phyloP scores from a whole-genome alignment of 441 rosid genomes.

The Rhodomyrtus psidioides region DNA sequence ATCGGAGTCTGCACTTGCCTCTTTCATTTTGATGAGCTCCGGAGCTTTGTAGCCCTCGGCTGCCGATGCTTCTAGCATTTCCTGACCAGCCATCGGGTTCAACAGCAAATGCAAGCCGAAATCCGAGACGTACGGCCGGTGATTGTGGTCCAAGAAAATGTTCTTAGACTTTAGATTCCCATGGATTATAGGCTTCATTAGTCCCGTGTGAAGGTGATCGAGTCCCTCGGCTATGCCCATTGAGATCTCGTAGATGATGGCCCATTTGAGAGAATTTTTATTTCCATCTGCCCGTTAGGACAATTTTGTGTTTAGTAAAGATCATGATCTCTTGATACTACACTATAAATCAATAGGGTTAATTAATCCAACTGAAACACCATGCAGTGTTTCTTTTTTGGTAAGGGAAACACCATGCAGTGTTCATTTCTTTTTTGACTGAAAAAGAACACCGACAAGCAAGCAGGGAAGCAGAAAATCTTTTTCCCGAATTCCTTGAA shows the following conservation, averaged over 20 bases:
- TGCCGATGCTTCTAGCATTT: slow-evolving; percentile 66
- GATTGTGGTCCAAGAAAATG: slow-evolving; percentile 46
- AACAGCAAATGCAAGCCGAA: slow-evolving; percentile 58
- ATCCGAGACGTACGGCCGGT: slow-evolving; percentile 55
- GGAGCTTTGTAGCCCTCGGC: slow-evolving; percentile 89
- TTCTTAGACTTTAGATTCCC: slow-evolving; percentile 88
- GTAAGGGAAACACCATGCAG: no score
- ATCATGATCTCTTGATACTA: background rate
- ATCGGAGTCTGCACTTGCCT: slow-evolving; percentile 59
- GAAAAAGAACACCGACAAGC: background rate
- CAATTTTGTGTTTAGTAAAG: background rate
- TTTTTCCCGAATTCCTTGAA: background rate
- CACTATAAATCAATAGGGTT: background rate
- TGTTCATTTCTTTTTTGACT: background rate
- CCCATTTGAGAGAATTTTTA: slow-evolving; percentile 51
- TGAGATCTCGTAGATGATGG: slow-evolving; percentile 41
- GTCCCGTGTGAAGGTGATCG: slow-evolving; percentile 67
- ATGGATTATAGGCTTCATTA: slow-evolving; percentile 53
- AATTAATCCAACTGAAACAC: background rate
- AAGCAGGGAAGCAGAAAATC: background rate
- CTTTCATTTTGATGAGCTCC: slow-evolving; percentile 80
- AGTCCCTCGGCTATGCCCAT: slow-evolving; percentile 58
- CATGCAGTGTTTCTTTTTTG: no score
- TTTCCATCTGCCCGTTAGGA: slow-evolving; percentile 35
- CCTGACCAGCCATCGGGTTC: slow-evolving; percentile 56